Evolutionary conservation across 2,329 filamentous ascomycete species (phyloP), one percentile per base, ranked within the genome.

Genomic region (Tolypocladium ophioglossoides): DNA sequence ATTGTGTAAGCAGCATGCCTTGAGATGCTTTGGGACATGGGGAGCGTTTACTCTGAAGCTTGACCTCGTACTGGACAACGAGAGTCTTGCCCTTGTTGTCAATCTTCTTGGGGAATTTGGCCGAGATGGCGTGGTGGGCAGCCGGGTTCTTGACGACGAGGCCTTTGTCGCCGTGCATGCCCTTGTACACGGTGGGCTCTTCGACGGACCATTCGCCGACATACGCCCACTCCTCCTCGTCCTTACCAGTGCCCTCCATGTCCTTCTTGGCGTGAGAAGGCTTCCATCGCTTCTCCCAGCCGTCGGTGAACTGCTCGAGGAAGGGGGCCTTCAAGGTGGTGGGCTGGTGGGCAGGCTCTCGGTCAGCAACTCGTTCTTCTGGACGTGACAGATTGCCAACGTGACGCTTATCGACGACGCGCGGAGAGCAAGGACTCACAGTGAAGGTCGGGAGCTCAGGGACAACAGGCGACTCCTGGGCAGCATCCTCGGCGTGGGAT

Each of bases 61-160:
- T 99, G 70, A 97, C 94, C 74, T 99, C 94, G 71, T 99, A 99
- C 76, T 99, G 94, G 53, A 99, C 90, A 63, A 99, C 94, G 52
- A 99, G 83, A 56, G 90, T 88, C 80, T 99, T 95, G 76, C 82
- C 91, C 84, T 92, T 97, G 83, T 95, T 94, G 76, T 96, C 87
- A 68, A 99, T 88, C 75, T 89, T 87, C 81, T 95, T 91, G 71
- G 88, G 85, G 79, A 99, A 97, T 76, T 97, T 97, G 77, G 94
- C 90, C 51, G 94, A 99, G 73, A 99, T 99, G 78, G 94, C 94
- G 76, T 99, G 94, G 78, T 99, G 94, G 65, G 94, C 94, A 62
- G 94, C 94, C 61, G 89, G 82, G 78, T 97, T 95, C 86, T 99
- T 99, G 74, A 97, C 84, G 59, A 99, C 92, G 64, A 99, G 84